A percentile compares a stretch with the other conserved stretches of the same genome.
These are phyloP conservation scores for Verbena officinalis DNA, from an alignment of 257 asterid species.

Conservation along the genomic window DNA sequence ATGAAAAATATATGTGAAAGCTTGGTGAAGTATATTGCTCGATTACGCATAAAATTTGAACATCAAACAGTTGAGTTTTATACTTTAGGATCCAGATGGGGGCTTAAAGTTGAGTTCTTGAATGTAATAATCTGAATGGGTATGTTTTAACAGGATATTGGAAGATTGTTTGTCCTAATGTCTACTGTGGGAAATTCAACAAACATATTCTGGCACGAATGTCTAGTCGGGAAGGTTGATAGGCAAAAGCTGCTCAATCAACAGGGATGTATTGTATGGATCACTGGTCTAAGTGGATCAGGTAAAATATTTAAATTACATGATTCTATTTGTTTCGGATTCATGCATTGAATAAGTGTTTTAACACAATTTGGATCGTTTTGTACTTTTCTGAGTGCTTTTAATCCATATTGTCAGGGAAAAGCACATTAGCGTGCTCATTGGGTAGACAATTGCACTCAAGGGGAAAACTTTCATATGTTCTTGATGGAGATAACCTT, in stretches of 20 bases:
- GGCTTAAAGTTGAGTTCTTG: not conserved
- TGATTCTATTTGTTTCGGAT: not conserved
- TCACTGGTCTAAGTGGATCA: constrained; percentile 98
- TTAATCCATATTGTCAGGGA: constrained; percentile 54
- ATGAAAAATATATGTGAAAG: not conserved
- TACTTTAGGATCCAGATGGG: too few relatives aligned
- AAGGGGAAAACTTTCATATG: constrained; percentile 85
- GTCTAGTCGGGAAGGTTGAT: constrained; percentile 75
- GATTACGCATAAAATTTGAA: not conserved
- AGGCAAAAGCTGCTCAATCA: constrained; percentile 85
- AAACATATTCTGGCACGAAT: constrained; percentile 93
- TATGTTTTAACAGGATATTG: constrained; percentile 37
- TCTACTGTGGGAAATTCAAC: constrained; percentile 72
- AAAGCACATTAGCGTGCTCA: constrained; percentile 92
- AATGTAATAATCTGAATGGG: constrained; percentile 26
- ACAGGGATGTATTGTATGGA: constrained; percentile 96
- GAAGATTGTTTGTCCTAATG: constrained; percentile 42
- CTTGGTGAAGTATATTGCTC: not conserved
- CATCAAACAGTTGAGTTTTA: not conserved
- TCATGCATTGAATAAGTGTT: too few relatives aligned
- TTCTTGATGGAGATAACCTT: constrained; percentile 95
- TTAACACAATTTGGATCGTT: not conserved
- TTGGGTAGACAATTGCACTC: constrained; percentile 84
- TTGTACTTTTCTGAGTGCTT: not conserved
- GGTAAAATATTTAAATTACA: constrained; percentile 40